Percentiles rank a stretch among this genome's conserved stretches.
Evolutionary conservation across 257 asterid species (phyloP).

Genomic region (Euphrasia confusa): DNA sequence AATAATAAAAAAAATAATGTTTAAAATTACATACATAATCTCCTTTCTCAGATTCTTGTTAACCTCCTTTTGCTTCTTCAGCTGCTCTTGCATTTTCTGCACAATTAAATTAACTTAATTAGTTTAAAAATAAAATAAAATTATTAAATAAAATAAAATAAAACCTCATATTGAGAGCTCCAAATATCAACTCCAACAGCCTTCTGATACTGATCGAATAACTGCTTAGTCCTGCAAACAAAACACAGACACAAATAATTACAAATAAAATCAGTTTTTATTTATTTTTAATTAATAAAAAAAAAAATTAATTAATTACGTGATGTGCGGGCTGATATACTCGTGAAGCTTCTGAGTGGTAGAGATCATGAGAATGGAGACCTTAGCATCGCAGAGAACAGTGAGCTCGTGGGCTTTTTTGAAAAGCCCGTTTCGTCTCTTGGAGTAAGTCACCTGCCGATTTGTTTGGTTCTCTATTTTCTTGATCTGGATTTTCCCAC

Average conservation of each 20-base stretch:
- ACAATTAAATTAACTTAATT: too few relatives aligned
- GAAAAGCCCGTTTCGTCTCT: conserved; percentile 94
- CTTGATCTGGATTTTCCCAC: conserved; percentile 99
- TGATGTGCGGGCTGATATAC: conserved; percentile 64
- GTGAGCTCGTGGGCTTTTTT: conserved; percentile 92
- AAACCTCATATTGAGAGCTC: conserved; percentile 82
- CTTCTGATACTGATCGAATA: conserved; percentile 75
- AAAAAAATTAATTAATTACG: conserved; percentile 24
- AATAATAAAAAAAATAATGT: background rate
- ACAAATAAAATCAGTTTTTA: background rate
- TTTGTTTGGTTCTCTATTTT: conserved; percentile 91
- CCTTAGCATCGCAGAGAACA: conserved; percentile 90
- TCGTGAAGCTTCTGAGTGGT: conserved; percentile 88
- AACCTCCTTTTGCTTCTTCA: conserved; percentile 76
- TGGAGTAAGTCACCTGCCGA: conserved; percentile 93
- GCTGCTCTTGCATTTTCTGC: conserved; percentile 86
- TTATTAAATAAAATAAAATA: background rate
- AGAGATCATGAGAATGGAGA: conserved; percentile 81
- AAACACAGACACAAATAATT: background rate
- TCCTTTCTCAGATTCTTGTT: conserved; percentile 73
- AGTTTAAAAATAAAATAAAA: background rate
- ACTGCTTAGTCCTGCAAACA: conserved; percentile 57
- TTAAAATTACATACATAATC: conserved; percentile 45
- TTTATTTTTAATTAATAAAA: background rate
- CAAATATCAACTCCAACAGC: conserved; percentile 75